Percentiles rank a stretch among this genome's conserved stretches.
phyloP scores from a whole-genome alignment of 129 eudicot genomes.

The Kitagawia praeruptora region DNA sequence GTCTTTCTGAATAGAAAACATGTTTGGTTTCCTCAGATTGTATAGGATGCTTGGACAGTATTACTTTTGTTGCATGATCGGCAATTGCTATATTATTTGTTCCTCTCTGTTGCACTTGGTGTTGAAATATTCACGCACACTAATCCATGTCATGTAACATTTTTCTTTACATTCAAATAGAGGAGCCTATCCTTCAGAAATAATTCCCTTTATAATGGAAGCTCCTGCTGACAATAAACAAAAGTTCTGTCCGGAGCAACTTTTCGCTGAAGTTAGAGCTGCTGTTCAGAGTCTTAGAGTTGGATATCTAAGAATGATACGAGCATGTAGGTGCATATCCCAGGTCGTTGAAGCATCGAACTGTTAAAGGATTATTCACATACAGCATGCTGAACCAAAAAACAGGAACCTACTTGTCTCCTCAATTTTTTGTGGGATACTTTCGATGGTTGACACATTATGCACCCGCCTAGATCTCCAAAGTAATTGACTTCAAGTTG shows the following conservation, averaged over 20 bases:
- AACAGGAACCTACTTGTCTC: neutral
- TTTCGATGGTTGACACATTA: neutral
- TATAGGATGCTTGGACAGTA: neutral
- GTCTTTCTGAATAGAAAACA: neutral
- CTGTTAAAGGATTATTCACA: slow-evolving; percentile 6
- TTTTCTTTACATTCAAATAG: slow-evolving; percentile 33
- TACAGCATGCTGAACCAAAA: neutral
- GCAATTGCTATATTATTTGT: slow-evolving; percentile 1
- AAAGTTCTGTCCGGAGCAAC: slow-evolving; percentile 16
- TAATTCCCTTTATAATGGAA: slow-evolving; percentile 31
- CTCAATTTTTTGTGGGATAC: neutral
- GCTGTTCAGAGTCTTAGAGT: slow-evolving; percentile 38
- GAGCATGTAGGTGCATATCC: slow-evolving; percentile 57
- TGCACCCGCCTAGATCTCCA: neutral
- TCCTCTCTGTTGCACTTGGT: neutral
- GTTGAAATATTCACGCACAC: neutral
- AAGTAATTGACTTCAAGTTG: neutral
- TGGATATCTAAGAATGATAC: slow-evolving; percentile 55
- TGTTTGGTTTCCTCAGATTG: neutral
- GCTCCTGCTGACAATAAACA: slow-evolving; percentile 17
- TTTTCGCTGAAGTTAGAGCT: slow-evolving; percentile 32
- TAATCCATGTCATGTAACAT: slow-evolving; percentile 11
- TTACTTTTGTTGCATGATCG: neutral
- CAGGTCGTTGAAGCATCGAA: slow-evolving; percentile 28
- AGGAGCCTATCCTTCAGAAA: slow-evolving; percentile 69